Evolutionary conservation across 2,329 filamentous ascomycete genomes (phyloP).

Genomic region (Coniella vitis): DNA sequence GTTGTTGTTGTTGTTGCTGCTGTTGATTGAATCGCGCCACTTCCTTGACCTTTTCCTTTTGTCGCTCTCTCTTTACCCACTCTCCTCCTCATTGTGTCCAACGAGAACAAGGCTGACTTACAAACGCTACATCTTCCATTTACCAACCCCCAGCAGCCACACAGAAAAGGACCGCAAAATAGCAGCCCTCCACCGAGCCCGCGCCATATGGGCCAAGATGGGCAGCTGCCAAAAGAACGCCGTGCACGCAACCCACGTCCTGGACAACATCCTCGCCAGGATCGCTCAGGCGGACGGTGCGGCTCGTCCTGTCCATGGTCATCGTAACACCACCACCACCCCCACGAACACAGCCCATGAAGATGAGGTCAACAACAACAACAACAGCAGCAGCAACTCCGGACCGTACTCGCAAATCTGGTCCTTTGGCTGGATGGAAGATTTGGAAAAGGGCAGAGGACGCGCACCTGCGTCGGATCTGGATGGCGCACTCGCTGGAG

Average conservation of each 20-base stretch:
- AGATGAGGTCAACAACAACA: neutral
- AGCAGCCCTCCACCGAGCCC: constrained; percentile 32
- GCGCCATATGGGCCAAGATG: constrained; percentile 36
- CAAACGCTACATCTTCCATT: neutral
- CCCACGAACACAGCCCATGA: neutral
- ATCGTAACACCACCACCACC: too few species aligned
- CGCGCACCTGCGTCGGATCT: neutral
- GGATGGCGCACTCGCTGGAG: neutral
- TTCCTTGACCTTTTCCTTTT: too few species aligned
- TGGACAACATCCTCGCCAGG: constrained; percentile 35
- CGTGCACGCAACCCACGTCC: constrained; percentile 34
- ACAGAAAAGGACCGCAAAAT: constrained; percentile 20
- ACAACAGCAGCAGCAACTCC: neutral
- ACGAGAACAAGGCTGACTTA: neutral
- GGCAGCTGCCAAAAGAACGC: constrained; percentile 34
- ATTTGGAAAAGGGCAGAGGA: constrained; percentile 3
- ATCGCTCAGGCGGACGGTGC: too few species aligned
- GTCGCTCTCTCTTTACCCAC: too few species aligned
- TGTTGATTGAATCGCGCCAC: too few species aligned
- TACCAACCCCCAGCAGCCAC: neutral
- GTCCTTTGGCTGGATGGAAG: constrained; percentile 8
- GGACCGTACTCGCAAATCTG: constrained; percentile 21
- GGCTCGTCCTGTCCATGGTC: too few species aligned
- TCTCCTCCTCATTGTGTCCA: too few species aligned
- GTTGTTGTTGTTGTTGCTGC: too few species aligned